Conservation (phyloP, 179 eudicot genomes). For the Gypsophila paniculata region DNA sequence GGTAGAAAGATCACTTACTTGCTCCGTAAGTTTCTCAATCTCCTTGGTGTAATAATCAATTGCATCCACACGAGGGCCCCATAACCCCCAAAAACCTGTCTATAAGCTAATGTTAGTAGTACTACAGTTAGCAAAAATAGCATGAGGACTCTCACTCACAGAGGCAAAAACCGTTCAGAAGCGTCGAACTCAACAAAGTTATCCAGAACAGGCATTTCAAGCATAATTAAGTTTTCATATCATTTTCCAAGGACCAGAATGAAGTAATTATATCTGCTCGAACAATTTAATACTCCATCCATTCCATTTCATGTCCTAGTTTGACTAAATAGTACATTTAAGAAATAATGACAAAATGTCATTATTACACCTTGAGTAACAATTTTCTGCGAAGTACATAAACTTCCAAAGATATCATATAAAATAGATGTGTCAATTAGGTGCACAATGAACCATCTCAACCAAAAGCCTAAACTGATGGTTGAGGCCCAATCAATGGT, state of each 20-base stretch:
- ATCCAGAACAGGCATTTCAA: not conserved
- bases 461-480: no score
- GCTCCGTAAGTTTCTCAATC: slow-evolving; percentile 54
- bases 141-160: not conserved
- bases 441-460: no score
- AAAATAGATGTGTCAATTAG: no score
- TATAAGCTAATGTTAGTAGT: slow-evolving; percentile 34
- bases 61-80: slow-evolving; percentile 79
- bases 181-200: not conserved
- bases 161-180: not conserved
- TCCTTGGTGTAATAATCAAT: slow-evolving; percentile 66
- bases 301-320: not conserved
- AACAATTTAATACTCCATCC: not conserved
- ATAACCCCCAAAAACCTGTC: slow-evolving; percentile 96
- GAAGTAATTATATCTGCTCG: not conserved
- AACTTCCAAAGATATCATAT: no score
- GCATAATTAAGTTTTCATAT: not conserved
- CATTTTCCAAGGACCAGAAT: slow-evolving; percentile 1
- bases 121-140: not conserved
- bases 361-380: no score
- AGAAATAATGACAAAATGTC: no score
- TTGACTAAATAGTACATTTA: no score
- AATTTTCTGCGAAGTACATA: no score
- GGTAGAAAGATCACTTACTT: slow-evolving; percentile 44
- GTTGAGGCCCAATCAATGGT: no score